Percentiles rank a stretch among this genome's conserved stretches.
phyloP scores from a whole-genome alignment of 2,329 filamentous ascomycete genomes.

The Colletotrichum tropicicola region DNA sequence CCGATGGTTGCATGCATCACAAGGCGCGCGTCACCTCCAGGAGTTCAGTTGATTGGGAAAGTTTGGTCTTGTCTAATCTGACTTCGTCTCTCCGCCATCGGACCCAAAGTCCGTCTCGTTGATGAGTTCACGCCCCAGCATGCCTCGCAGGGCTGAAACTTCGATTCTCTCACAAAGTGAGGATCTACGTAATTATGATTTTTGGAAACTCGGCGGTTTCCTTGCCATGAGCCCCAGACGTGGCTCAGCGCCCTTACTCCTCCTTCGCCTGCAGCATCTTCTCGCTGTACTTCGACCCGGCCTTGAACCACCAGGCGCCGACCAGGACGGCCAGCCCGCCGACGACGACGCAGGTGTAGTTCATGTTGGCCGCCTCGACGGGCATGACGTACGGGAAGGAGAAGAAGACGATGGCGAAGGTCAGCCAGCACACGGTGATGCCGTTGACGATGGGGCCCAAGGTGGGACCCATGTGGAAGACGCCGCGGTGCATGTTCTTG shows the following conservation, averaged over 20 bases:
- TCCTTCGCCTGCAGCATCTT: conserved; percentile 47
- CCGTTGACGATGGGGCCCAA: conserved; percentile 46
- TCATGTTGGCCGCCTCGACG: conserved; percentile 51
- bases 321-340: conserved; percentile 47
- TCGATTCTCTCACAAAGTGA: no score
- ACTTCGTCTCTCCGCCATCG: no score
- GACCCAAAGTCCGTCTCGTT: no score
- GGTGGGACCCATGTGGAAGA: conserved; percentile 44
- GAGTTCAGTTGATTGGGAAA: not conserved
- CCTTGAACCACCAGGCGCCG: conserved; percentile 53
- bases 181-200: no score
- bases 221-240: not conserved
- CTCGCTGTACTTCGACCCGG: conserved; percentile 46
- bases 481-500: conserved; percentile 48
- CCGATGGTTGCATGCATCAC: not conserved
- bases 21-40: not conserved
- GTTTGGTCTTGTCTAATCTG: no score
- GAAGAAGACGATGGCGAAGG: conserved; percentile 53
- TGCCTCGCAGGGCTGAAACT: no score
- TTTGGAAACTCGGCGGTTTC: not conserved
- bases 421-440: conserved; percentile 46
- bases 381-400: conserved; percentile 53
- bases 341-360: conserved; percentile 57
- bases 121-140: no score
- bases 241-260: conserved; percentile 19